phyloP scores from a whole-genome alignment of 75 land plant genomes.

The Pseudotsuga menziesii region DNA sequence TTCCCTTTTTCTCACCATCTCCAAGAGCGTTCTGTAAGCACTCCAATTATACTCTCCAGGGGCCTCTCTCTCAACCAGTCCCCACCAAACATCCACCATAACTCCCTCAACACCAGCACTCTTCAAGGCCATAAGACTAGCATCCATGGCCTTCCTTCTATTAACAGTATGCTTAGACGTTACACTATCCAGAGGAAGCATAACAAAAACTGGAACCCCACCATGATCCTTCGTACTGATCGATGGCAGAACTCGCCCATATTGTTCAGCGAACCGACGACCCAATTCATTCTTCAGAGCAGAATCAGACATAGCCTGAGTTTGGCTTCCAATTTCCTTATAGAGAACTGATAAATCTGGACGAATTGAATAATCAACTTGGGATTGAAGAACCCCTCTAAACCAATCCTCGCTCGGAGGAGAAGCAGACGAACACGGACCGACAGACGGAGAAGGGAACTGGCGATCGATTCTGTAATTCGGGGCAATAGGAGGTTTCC shows the following conservation, averaged over 20 bases:
- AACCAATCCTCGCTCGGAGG: conserved; percentile 17
- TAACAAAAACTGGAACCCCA: conserved; percentile 86
- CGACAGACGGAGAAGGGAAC: conserved; percentile 36
- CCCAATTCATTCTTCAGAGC: no score
- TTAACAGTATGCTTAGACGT: conserved; percentile 19
- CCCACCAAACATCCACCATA: conserved; percentile 56
- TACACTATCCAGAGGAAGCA: conserved; percentile 50
- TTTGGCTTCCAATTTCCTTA: conserved; percentile 26
- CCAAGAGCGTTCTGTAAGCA: conserved; percentile 33
- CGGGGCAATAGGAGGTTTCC: conserved; percentile 22
- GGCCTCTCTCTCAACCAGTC: conserved; percentile 53
- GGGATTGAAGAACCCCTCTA: background rate
- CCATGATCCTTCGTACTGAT: conserved; percentile 1
- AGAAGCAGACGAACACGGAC: conserved; percentile 22
- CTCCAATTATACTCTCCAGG: conserved; percentile 35
- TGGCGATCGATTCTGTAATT: conserved; percentile 4
- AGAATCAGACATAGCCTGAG: background rate
- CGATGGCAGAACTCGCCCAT: background rate
- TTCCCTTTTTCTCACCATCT: conserved; percentile 31
- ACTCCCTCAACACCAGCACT: conserved; percentile 43
- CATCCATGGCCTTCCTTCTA: conserved; percentile 23
- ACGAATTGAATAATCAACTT: conserved; percentile 4
- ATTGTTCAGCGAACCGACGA: no score
- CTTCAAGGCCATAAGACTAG: conserved; percentile 27
- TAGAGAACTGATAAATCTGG: conserved; percentile 55